These are phyloP conservation scores for Cucurbita ficifolia DNA, from an alignment of 306 rosid genomes.

Conservation along the genomic window DNA sequence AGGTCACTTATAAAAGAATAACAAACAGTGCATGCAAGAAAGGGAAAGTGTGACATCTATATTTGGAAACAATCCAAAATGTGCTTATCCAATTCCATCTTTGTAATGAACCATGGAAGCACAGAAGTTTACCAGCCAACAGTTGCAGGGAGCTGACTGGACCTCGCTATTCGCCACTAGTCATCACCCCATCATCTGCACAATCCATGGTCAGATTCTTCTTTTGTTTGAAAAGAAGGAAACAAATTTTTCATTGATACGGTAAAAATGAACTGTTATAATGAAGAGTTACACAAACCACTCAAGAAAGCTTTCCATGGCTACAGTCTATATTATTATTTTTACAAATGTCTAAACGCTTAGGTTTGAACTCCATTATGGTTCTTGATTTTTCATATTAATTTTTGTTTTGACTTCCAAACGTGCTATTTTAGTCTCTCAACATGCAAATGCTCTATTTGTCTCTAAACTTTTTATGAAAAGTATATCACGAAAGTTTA, in stretches of 20 bases:
- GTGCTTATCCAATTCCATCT: neutral
- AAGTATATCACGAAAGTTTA: neutral
- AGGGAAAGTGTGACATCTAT: neutral
- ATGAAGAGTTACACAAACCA: neutral
- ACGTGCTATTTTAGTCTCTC: too few relatives aligned
- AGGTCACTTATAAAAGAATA: neutral
- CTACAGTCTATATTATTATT: neutral
- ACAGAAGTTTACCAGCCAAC: neutral
- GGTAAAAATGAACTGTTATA: neutral
- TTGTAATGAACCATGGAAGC: neutral
- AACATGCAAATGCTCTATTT: too few relatives aligned
- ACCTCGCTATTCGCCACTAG: neutral
- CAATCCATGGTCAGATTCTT: neutral
- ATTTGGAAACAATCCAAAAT: neutral
- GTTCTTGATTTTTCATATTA: neutral
- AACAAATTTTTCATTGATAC: neutral
- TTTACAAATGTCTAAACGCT: neutral
- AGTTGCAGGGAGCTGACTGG: neutral
- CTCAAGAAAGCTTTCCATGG: neutral
- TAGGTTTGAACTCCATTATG: neutral
- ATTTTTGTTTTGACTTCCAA: neutral
- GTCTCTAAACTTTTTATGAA: too few relatives aligned
- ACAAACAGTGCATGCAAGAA: neutral
- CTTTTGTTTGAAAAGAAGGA: neutral
- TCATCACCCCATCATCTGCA: constrained; percentile 15